Base-by-base conservation (phyloP, 306 rosid genomes). In the Gynostemma pentaphyllum region DNA sequence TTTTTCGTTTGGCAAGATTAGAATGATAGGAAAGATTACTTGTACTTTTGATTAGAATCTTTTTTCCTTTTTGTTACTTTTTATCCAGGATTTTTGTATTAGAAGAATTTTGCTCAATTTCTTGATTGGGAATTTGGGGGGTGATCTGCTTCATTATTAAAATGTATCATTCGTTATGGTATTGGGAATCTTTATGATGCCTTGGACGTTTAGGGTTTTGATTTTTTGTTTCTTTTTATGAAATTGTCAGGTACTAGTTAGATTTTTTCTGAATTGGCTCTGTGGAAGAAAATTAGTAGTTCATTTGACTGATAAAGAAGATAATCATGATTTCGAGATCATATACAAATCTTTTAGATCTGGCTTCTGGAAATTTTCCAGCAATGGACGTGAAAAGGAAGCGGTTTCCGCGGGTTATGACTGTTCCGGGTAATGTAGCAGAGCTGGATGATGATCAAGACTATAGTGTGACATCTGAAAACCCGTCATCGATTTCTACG, bases 301-400 rank as follows among this genome's bases (percentile, higher is more conserved):
- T 61, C 66, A 40, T 61, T 50, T 61, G 50, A 50, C 24, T 12
- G 32, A 39, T 3, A 77, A 68, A 54, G 71, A 68, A 45, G 36
- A 75, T 21, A 72, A 78, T 80, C 70, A 77, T 72, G 83, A 87
- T 84, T 90, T 84, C 95, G n/a, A 78, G 80, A 46, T 87, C 95
- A 23, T 87, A 84, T 60, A 67, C 90, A 5, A 84, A 87, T 78
- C 92, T 87, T 64, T 73, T 80, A 70, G 92, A 87, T 76, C 84
- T 87, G 89, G 91, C 87, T 69, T 80, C 89, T 0, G 92, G 95
- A 76, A 84, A 87, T 75, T 87, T 84, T 68, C 83, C 85, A 16
- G 72, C 78, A 44, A 75, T 84, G 83, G 80, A 79, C 9, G 72
- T 71, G 73, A 82, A 71, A 29, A 61, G 80, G 66, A 80, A 66